Evolutionary conservation across 345 rosid genomes (phyloP).

Genomic region (Anastatica hierochuntica): DNA sequence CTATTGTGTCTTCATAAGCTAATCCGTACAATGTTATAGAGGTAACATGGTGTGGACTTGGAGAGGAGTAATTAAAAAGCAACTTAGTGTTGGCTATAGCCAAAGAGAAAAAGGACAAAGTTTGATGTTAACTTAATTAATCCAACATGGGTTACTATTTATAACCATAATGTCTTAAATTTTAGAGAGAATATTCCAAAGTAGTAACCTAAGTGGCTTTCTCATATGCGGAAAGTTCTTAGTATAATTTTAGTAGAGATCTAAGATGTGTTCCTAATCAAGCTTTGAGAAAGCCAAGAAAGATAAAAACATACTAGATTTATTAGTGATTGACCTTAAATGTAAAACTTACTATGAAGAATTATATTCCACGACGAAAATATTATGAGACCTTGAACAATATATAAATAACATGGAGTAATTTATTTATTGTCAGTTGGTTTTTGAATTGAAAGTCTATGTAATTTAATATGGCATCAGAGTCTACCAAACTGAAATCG

Average conservation of each 20-base stretch:
- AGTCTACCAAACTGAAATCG: too few relatives aligned
- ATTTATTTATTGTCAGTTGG: too few relatives aligned
- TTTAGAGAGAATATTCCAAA: conserved; percentile 18
- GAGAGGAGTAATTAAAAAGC: conserved; percentile 14
- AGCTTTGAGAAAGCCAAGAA: too few relatives aligned
- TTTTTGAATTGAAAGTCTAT: too few relatives aligned
- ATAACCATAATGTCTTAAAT: conserved; percentile 7
- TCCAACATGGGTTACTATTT: conserved; percentile 22
- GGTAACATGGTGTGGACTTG: conserved; percentile 26
- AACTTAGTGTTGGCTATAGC: conserved; percentile 29
- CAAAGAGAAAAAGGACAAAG: conserved; percentile 14
- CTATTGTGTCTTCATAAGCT: conserved; percentile 22
- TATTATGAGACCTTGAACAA: too few relatives aligned
- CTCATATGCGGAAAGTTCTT: conserved; percentile 11
- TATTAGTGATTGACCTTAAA: too few relatives aligned
- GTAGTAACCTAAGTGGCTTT: conserved; percentile 14
- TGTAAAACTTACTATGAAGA: too few relatives aligned
- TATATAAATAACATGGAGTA: too few relatives aligned
- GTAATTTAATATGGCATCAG: too few relatives aligned
- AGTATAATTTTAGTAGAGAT: neutral
- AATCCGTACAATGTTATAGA: conserved; percentile 24
- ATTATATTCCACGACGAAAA: too few relatives aligned
- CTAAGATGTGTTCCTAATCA: neutral
- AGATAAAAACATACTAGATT: too few relatives aligned
- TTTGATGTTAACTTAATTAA: conserved; percentile 19